These are phyloP conservation scores for Trichoderma simmonsii DNA, from an alignment of 2,329 filamentous ascomycete species.

Conservation along the genomic window DNA sequence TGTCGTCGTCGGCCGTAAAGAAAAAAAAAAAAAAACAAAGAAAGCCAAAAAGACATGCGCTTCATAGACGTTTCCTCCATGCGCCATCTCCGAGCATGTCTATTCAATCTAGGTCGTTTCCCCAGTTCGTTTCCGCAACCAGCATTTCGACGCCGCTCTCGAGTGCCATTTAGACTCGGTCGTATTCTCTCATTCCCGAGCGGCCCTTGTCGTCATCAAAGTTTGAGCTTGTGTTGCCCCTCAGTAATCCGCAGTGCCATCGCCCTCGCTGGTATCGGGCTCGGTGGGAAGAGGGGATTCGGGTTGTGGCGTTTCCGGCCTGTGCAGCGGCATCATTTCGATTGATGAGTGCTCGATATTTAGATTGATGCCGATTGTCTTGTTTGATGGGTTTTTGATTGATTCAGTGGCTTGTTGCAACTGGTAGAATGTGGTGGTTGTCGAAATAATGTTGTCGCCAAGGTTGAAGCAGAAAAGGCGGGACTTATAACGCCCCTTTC, in stretches of 20 bases:
- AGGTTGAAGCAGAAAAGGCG: background rate
- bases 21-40: background rate
- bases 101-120: background rate
- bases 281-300: constrained; percentile 30
- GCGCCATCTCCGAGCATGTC: background rate
- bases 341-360: background rate
- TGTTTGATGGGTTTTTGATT: background rate
- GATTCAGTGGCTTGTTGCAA: background rate
- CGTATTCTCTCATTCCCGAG: background rate
- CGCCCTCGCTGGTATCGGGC: constrained; percentile 32
- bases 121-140: background rate
- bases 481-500: constrained; percentile 9
- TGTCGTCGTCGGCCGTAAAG: background rate
- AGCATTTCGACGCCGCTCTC: background rate
- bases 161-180: background rate
- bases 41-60: background rate
- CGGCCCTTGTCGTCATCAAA: constrained; percentile 1
- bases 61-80: background rate
- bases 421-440: background rate
- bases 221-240: background rate
- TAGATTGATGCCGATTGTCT: background rate
- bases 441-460: background rate
- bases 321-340: constrained; percentile 23
- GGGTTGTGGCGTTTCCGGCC: constrained; percentile 33
- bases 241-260: constrained; percentile 31